A percentile compares a stretch with the other conserved stretches of the same genome.
Conservation (phyloP, 352 stramenopile species). For the Pythium sp. region DNA sequence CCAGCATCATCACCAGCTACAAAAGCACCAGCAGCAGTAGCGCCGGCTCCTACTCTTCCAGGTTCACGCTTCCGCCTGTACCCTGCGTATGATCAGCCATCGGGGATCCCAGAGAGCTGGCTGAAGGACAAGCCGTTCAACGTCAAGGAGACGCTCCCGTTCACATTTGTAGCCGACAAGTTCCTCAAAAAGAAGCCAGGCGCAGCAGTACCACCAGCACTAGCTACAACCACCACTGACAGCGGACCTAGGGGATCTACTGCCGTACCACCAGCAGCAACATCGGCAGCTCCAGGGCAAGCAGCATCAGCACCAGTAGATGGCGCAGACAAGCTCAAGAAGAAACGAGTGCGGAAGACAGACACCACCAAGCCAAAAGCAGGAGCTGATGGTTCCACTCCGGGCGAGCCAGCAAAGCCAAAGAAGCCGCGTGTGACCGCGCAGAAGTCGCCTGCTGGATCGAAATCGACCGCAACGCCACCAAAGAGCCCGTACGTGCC, state of each 20-base stretch:
- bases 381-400: not conserved
- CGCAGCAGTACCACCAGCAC: not conserved
- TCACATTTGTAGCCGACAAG: conserved; percentile 56
- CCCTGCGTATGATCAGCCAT: conserved; percentile 45
- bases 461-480: conserved; percentile 15
- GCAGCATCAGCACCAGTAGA: not conserved
- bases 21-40: not conserved
- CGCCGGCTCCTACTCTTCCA: not conserved
- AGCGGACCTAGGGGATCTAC: not conserved
- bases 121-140: conserved; percentile 34
- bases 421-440: conserved; percentile 1
- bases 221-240: not conserved
- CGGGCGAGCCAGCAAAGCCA: not conserved
- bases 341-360: conserved; percentile 10
- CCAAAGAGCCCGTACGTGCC: conserved; percentile 29
- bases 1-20: not conserved
- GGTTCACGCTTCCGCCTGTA: conserved; percentile 26
- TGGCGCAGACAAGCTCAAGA: conserved; percentile 7
- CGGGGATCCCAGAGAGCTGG: conserved; percentile 33
- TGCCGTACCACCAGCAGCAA: not conserved
- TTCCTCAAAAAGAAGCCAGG: conserved; percentile 48
- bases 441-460: conserved; percentile 12
- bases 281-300: not conserved
- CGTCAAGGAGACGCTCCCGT: conserved; percentile 36
- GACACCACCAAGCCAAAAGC: conserved; percentile 8